These are phyloP conservation scores for Sclerotinia glacialis DNA, from an alignment of 2,329 filamentous ascomycete genomes.

Conservation along the genomic window DNA sequence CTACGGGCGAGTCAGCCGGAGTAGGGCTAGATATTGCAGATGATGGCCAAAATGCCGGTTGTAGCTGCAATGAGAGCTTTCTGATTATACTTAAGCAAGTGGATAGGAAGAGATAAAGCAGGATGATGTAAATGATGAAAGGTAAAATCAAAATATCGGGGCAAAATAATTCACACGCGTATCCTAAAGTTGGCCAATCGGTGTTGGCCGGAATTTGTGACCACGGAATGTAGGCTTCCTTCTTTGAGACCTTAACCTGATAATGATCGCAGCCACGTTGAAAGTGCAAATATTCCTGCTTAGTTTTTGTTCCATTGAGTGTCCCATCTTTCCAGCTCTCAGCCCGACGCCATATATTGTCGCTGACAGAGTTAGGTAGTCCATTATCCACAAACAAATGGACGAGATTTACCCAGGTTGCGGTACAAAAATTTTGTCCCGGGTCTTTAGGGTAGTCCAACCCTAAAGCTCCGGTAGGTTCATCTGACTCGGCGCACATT, in stretches of 20 bases:
- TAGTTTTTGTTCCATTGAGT: not conserved
- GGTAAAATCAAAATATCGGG: conserved; percentile 1
- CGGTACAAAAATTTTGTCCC: not conserved
- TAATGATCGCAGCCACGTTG: not conserved
- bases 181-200: conserved; percentile 5
- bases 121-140: not conserved
- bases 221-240: not conserved
- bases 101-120: not conserved
- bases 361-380: not conserved
- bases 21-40: not conserved
- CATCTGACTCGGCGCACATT: not conserved
- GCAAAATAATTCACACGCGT: not conserved
- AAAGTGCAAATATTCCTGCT: not conserved
- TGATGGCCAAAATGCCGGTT: not conserved
- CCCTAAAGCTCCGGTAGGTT: no score
- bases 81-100: not conserved
- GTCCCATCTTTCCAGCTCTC: not conserved
- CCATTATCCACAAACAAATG: conserved; percentile 13
- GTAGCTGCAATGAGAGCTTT: not conserved
- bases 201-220: conserved; percentile 2
- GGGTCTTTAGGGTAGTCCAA: no score
- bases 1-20: no score
- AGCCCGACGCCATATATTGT: conserved; percentile 13
- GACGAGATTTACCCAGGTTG: conserved; percentile 19
- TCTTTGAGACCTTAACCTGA: not conserved